Percentiles rank a stretch among this genome's conserved stretches.
These are phyloP conservation scores for Chlorella sp. DNA, from an alignment of 139 green algal genomes.

Conservation along the genomic window DNA sequence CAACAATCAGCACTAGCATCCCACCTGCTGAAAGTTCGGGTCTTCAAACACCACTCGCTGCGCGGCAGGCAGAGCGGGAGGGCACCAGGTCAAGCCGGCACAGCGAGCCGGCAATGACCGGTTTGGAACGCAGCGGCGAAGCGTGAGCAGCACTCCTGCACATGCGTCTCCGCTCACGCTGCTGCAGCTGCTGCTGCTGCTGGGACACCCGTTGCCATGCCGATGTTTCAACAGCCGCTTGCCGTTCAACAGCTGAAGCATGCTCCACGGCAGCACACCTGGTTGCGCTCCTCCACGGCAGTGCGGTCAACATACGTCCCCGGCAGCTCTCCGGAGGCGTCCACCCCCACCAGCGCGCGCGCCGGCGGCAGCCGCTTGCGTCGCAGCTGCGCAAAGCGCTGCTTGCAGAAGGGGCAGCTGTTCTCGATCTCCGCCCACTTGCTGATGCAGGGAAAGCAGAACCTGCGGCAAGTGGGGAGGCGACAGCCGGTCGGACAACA, in stretches of 20 bases:
- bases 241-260: not conserved
- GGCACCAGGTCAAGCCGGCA: too few relatives aligned
- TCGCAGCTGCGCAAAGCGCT: slow-evolving; percentile 66
- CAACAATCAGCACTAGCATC: too few relatives aligned
- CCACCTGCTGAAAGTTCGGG: slow-evolving; percentile 30
- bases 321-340: slow-evolving; percentile 7
- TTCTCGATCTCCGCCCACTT: slow-evolving; percentile 73
- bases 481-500: too few relatives aligned
- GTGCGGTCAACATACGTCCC: slow-evolving; percentile 35
- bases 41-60: slow-evolving; percentile 54
- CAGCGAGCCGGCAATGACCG: too few relatives aligned
- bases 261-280: not conserved
- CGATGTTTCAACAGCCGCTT: too few relatives aligned
- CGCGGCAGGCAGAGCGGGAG: not conserved
- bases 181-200: too few relatives aligned
- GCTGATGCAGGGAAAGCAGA: slow-evolving; percentile 76
- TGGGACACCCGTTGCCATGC: too few relatives aligned
- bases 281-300: slow-evolving; percentile 33
- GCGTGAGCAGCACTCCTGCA: not conserved
- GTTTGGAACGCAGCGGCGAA: too few relatives aligned
- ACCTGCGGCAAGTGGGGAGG: slow-evolving; percentile 39
- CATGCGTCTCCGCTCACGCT: too few relatives aligned
- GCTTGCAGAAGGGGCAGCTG: slow-evolving; percentile 76
- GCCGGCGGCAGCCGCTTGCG: slow-evolving; percentile 52
- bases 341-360: not conserved